Conservation (phyloP, 352 stramenopile species). For the Phytophthora macrochlamydospora region DNA sequence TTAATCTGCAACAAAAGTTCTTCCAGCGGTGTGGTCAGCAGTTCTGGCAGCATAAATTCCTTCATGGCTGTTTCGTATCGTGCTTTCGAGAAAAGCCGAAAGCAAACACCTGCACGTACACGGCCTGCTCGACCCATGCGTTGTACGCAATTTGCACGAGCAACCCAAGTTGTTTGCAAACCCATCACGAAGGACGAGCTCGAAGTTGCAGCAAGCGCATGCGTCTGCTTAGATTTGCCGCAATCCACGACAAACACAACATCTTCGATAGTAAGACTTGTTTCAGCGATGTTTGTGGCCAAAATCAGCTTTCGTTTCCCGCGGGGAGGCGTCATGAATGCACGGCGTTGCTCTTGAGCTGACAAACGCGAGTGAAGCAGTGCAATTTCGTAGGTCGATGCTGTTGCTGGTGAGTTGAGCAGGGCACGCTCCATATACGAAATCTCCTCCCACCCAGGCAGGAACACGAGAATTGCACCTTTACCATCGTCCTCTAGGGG, state of each 20-base stretch:
- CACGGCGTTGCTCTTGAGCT: constrained; percentile 67
- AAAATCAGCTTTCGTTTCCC: constrained; percentile 87
- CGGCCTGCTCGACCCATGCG: constrained; percentile 92
- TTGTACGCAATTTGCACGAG: constrained; percentile 89
- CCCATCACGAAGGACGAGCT: constrained; percentile 91
- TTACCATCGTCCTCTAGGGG: constrained; percentile 50
- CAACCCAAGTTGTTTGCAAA: constrained; percentile 87
- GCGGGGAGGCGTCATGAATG: constrained; percentile 62
- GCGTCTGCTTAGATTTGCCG: constrained; percentile 83
- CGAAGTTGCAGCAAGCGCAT: constrained; percentile 60
- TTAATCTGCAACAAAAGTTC: constrained; percentile 81
- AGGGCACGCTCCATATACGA: constrained; percentile 73
- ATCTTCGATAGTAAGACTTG: constrained; percentile 96
- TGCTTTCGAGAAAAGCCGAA: constrained; percentile 75
- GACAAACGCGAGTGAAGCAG: constrained; percentile 79
- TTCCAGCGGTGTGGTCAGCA: constrained; percentile 75
- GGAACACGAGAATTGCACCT: constrained; percentile 83
- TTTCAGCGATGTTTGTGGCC: constrained; percentile 97
- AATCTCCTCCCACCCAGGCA: constrained; percentile 88
- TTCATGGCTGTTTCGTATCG: constrained; percentile 76
- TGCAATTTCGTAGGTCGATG: constrained; percentile 66
- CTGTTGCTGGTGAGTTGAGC: constrained; percentile 53
- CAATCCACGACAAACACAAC: constrained; percentile 92
- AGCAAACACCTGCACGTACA: constrained; percentile 94
- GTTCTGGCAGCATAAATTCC: constrained; percentile 75